A percentile compares a stretch with the other conserved stretches of the same genome.
Conservation (phyloP, 148 eudicot genomes). For the Oxyria digyna region DNA sequence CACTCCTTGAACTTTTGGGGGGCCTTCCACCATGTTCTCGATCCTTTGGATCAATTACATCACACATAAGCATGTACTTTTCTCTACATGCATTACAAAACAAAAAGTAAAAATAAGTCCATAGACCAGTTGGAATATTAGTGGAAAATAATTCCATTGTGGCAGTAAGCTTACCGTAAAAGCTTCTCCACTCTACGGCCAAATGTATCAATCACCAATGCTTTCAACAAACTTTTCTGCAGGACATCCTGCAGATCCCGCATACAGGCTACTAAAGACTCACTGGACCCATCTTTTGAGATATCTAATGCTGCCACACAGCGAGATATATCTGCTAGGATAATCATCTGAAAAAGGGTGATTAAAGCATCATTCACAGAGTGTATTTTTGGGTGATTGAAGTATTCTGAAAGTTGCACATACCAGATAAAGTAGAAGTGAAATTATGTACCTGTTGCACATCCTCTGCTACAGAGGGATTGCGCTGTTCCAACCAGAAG, state of each 20-base stretch:
- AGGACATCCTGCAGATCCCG: constrained; percentile 39
- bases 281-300: constrained; percentile 32
- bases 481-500: constrained; percentile 41
- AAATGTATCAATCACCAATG: constrained; percentile 55
- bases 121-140: background rate
- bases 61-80: constrained; percentile 37
- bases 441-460: constrained; percentile 28
- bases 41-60: constrained; percentile 23
- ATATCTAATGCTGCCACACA: constrained; percentile 38
- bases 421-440: background rate
- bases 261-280: constrained; percentile 38
- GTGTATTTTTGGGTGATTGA: background rate
- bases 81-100: constrained; percentile 30
- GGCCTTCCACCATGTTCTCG: constrained; percentile 16
- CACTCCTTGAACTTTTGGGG: constrained; percentile 16
- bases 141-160: background rate
- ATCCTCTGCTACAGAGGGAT: constrained; percentile 40
- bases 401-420: background rate
- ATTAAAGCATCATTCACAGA: background rate
- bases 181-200: constrained; percentile 49
- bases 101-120: background rate
- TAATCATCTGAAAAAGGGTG: constrained; percentile 27
- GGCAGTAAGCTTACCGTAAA: constrained; percentile 24
- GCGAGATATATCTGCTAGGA: constrained; percentile 44
- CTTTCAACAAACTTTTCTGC: constrained; percentile 33